Evolutionary conservation across 2,329 filamentous ascomycete genomes (phyloP), one percentile per base, ranked within the genome.

Genomic region (Plectosphaerella plurivora): DNA sequence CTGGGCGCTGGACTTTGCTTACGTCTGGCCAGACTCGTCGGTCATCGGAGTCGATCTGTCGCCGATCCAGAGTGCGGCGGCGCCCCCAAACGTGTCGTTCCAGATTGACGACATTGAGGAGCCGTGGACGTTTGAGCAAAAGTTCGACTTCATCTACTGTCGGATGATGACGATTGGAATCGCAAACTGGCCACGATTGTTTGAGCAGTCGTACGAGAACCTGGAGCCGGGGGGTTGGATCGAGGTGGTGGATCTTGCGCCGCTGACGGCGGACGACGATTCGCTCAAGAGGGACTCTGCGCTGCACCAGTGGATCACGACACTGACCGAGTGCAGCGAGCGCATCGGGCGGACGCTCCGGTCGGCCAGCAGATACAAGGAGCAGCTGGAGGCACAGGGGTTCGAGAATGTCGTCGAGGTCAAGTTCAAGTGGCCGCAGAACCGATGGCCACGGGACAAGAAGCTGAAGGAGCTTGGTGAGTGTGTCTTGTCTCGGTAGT

Each of bases 341-440:
- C 35, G 24, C 4, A 25, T 67, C 47, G 68, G 68, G 2, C 65
- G 66, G 20, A 60, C 65, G 0, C 58, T 69, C 6, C 60, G 61
- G 35, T 64, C 33, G 1, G 57, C 56, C 0, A 22, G 41, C 35
- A 51, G 68, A 11, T 66, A 72, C 37, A 67, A 70, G 54, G 63
- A 66, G 35, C 68, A 69, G 51, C 64, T 81, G 53, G 58, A 65
- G 24, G 71, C 73, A 14, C 74, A 73, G 0, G 80, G 79, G 2
- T 82, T 83, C 57, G 63, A 68, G 50, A 69, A 81, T 57, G 72
- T 83, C 1, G 60, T 63, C 1, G 71, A 79, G 58, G 63, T 68
- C 9, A 60, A 72, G 18, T 74, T 65, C 61, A 73, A 71, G 60
- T 69, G 76, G 60, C 76, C 77, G 0, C 65, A 71, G 39, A 75